These are phyloP conservation scores for Naganishia randhawae DNA, from an alignment of 768 basidiomycete genomes.

Conservation along the genomic window DNA sequence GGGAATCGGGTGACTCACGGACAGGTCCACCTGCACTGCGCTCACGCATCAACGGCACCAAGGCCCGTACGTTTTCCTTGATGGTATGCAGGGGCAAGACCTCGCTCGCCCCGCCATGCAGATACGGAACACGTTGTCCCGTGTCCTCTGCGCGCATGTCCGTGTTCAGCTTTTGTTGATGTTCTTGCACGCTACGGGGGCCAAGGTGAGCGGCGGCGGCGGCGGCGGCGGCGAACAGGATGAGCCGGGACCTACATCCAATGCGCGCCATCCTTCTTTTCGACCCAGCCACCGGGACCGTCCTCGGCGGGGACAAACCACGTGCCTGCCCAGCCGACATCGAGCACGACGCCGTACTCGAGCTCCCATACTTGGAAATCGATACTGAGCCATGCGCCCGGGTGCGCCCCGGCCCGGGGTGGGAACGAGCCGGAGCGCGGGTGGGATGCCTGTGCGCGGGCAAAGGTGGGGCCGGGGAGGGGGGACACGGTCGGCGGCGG, in stretches of 20 bases:
- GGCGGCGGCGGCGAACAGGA: not conserved
- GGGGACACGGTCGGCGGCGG: not conserved
- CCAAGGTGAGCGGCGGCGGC: not conserved
- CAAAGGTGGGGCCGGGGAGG: not conserved
- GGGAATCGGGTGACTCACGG: slow-evolving; percentile 34
- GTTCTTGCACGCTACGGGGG: slow-evolving; percentile 41
- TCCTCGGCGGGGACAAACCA: slow-evolving; percentile 33
- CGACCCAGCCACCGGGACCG: slow-evolving; percentile 31
- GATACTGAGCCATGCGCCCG: slow-evolving; percentile 41
- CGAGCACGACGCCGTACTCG: slow-evolving; percentile 37
- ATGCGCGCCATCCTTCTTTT: slow-evolving; percentile 40
- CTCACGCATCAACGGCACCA: slow-evolving; percentile 35
- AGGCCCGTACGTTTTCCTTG: slow-evolving; percentile 28
- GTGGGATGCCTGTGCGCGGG: not conserved
- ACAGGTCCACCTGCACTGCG: slow-evolving; percentile 38
- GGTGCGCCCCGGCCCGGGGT: not conserved
- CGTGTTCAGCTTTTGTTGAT: slow-evolving; percentile 35
- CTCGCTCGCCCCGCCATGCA: slow-evolving; percentile 38
- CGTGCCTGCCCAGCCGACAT: slow-evolving; percentile 43
- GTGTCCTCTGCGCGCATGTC: slow-evolving; percentile 30
- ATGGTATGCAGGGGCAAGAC: slow-evolving; percentile 33
- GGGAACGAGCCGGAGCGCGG: not conserved
- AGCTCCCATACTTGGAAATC: slow-evolving; percentile 41
- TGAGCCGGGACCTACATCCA: slow-evolving; percentile 39
- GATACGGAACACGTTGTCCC: slow-evolving; percentile 27